Evolutionary conservation across 371 early-diverging fungal species (phyloP), one percentile per base, ranked within the genome.

Genomic region (Lichtheimia ornata): DNA sequence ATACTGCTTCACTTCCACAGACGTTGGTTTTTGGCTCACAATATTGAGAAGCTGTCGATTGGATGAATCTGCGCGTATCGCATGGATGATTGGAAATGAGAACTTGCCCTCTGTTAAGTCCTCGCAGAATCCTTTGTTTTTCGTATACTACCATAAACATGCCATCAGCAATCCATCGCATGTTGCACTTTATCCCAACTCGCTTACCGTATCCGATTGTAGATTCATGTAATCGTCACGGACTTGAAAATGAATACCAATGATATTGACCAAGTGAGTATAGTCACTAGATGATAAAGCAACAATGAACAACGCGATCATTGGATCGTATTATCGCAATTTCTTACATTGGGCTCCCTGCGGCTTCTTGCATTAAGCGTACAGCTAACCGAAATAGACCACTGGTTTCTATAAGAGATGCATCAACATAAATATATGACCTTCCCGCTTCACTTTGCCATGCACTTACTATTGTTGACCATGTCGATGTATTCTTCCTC

Each of bases 31-130:
- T 66, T 96, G 96, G 56, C 88, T 86, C 49, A 98, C 63, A 28
- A 98, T 98, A 65, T 89, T 90, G 71, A 82, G 57, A 15, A 95
- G 67, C 67, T 90, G 90, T 1, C 85, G 78, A 50, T 84, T 86
- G 14, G 65, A 66, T 1, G 84, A 69, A 54, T 87, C 82, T 0
- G 77, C 62, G 0, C 86, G 82, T 47, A 96, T 91, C 7, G 91
- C 87, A 59, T 94, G 96, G 22, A 95, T 92, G 58, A 97, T 88
- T 1, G 94, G 95, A 65, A 91, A 97, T 2, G 96, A 96, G 68
- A 95, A 97, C 75, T 98, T 98, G 63, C 98, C 98, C 76, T 98
- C 97, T 0, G 95, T 95, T 55, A 98, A 69, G 69, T 98, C 98
- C 72, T 98, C 97, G 61, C 95, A 96, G 68, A 92, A 98, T 13